phyloP scores from a whole-genome alignment of 129 eudicot genomes.

The Daucus carota region DNA sequence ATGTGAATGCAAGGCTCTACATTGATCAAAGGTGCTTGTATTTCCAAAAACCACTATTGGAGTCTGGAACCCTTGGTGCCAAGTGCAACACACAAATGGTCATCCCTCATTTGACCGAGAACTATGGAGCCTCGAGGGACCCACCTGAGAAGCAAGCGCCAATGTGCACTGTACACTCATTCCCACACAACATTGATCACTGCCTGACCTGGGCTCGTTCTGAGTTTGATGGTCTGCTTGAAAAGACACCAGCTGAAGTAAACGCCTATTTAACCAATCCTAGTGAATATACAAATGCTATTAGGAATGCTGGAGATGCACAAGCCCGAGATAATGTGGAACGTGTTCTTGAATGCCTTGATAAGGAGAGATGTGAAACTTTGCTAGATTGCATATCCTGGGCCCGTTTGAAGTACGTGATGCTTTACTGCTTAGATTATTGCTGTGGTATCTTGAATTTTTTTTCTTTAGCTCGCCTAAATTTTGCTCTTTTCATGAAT shows the following conservation, averaged over 20 bases:
- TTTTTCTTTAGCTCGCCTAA: slow-evolving; percentile 1
- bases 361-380: slow-evolving; percentile 71
- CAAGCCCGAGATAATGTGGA: slow-evolving; percentile 86
- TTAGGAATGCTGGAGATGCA: slow-evolving; percentile 86
- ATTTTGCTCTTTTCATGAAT: slow-evolving; percentile 3
- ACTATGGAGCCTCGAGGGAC: slow-evolving; percentile 93
- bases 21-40: slow-evolving; percentile 86
- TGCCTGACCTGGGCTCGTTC: slow-evolving; percentile 97
- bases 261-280: slow-evolving; percentile 71
- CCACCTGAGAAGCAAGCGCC: slow-evolving; percentile 98
- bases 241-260: slow-evolving; percentile 88
- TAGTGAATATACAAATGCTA: slow-evolving; percentile 50
- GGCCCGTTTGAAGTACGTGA: slow-evolving; percentile 69
- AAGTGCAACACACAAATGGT: slow-evolving; percentile 96
- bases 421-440: slow-evolving; percentile 6
- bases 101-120: slow-evolving; percentile 84
- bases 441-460: background rate
- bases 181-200: slow-evolving; percentile 94
- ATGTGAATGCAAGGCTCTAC: slow-evolving; percentile 85
- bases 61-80: slow-evolving; percentile 93
- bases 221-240: slow-evolving; percentile 89
- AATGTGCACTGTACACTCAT: slow-evolving; percentile 90
- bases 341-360: slow-evolving; percentile 79
- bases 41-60: slow-evolving; percentile 90
- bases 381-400: slow-evolving; percentile 74